Percentiles rank a stretch among this genome's conserved stretches.
phyloP scores from a whole-genome alignment of 768 basidiomycete genomes.

The Trichaptum fuscoviolaceum region DNA sequence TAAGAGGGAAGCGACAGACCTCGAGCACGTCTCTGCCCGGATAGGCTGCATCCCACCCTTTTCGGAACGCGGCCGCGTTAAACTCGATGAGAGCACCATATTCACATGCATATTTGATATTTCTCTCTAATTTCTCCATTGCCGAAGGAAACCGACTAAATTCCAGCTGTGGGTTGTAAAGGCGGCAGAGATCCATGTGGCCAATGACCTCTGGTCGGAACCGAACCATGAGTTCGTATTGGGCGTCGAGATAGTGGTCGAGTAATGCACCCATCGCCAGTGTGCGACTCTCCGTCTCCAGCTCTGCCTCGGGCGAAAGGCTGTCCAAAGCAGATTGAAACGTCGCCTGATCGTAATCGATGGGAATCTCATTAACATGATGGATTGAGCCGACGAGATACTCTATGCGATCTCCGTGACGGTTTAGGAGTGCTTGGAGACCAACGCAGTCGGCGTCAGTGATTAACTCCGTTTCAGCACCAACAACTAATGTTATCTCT shows the following conservation, averaged over 20 bases:
- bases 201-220: conserved; percentile 87
- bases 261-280: conserved; percentile 43
- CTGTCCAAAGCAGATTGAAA: conserved; percentile 56
- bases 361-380: conserved; percentile 81
- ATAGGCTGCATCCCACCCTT: conserved; percentile 83
- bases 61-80: conserved; percentile 89
- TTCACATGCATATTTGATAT: conserved; percentile 60
- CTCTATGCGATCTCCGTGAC: conserved; percentile 53
- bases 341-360: conserved; percentile 82
- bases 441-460: conserved; percentile 56
- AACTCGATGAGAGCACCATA: conserved; percentile 94
- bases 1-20: conserved; percentile 35
- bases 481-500: conserved; percentile 76
- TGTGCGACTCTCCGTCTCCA: conserved; percentile 18
- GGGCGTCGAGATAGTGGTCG: conserved; percentile 78
- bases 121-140: conserved; percentile 64
- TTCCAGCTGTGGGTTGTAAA: conserved; percentile 64
- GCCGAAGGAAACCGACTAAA: conserved; percentile 55
- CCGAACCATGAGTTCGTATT: conserved; percentile 61
- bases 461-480: conserved; percentile 91
- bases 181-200: conserved; percentile 88
- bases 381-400: conserved; percentile 93
- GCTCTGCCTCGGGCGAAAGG: conserved; percentile 21
- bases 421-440: conserved; percentile 47
- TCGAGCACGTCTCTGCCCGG: conserved; percentile 74